Evolutionary conservation across 1,284 basidiomycete genomes (phyloP).

Genomic region (Boletellus dicymbophilus): DNA sequence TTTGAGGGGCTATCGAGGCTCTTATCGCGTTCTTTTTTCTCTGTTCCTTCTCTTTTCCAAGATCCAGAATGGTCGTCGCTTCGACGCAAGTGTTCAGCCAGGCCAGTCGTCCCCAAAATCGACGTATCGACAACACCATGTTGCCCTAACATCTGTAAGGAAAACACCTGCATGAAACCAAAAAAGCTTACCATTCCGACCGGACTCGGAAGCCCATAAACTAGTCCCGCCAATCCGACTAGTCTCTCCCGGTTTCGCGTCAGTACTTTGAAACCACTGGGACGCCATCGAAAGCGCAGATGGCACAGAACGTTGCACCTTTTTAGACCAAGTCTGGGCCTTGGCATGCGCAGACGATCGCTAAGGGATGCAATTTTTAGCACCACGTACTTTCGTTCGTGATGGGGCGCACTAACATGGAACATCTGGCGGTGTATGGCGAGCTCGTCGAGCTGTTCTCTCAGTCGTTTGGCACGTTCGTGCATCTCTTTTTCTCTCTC

Average conservation of each 20-base stretch:
- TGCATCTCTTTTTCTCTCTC: slow-evolving; percentile 73
- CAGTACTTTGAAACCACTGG: neutral
- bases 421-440: slow-evolving; percentile 69
- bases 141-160: no score
- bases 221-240: neutral
- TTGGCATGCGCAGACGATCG: slow-evolving; percentile 14
- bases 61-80: neutral
- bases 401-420: slow-evolving; percentile 46
- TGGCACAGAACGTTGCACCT: neutral
- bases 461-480: slow-evolving; percentile 50
- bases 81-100: neutral
- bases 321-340: slow-evolving; percentile 10
- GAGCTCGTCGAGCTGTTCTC: slow-evolving; percentile 76
- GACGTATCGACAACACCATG: neutral
- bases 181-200: slow-evolving; percentile 12
- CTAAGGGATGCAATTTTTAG: slow-evolving; percentile 13
- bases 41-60: neutral
- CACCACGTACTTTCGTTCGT: neutral
- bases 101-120: neutral
- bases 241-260: neutral
- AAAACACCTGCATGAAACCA: no score
- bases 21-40: no score
- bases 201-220: neutral
- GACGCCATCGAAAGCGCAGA: neutral
- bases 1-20: neutral